A percentile compares a stretch with the other conserved stretches of the same genome.
These are phyloP conservation scores for Nicotiana obtusifolia DNA, from an alignment of 257 asterid species.

Conservation along the genomic window DNA sequence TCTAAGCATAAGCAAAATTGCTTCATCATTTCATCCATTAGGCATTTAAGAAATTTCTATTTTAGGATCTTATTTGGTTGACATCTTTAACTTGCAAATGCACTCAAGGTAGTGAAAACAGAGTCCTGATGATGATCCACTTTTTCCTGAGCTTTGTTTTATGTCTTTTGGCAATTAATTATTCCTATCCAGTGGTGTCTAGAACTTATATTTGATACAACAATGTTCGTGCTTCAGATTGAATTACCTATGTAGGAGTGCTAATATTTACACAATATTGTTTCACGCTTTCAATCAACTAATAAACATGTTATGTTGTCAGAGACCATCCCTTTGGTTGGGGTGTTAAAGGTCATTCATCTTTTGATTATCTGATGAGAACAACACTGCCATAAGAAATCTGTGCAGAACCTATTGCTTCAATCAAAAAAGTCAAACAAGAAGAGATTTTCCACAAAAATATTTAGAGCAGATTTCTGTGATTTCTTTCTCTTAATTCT, in stretches of 20 bases:
- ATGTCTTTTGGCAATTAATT: not conserved
- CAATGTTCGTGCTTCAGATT: not conserved
- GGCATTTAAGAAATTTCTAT: not conserved
- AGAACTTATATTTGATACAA: not conserved
- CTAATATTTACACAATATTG: not conserved
- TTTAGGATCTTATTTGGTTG: not conserved
- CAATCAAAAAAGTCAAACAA: not conserved
- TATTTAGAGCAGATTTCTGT: not conserved
- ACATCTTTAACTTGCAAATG: not conserved
- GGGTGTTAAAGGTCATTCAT: not conserved
- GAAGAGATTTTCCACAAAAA: not conserved
- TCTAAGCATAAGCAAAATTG: not conserved
- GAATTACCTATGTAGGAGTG: not conserved
- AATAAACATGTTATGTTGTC: not conserved
- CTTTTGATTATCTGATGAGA: not conserved
- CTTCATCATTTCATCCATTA: not conserved
- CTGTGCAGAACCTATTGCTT: not conserved
- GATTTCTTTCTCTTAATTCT: not conserved
- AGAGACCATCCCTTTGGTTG: not conserved
- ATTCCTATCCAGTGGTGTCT: not conserved
- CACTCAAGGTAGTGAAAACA: not conserved
- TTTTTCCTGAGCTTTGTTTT: not conserved
- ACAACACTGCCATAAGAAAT: not conserved
- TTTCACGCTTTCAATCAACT: not conserved
- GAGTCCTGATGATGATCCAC: not conserved